Base-by-base conservation (phyloP, 257 asterid genomes). In the Craterostigma plantagineum region DNA sequence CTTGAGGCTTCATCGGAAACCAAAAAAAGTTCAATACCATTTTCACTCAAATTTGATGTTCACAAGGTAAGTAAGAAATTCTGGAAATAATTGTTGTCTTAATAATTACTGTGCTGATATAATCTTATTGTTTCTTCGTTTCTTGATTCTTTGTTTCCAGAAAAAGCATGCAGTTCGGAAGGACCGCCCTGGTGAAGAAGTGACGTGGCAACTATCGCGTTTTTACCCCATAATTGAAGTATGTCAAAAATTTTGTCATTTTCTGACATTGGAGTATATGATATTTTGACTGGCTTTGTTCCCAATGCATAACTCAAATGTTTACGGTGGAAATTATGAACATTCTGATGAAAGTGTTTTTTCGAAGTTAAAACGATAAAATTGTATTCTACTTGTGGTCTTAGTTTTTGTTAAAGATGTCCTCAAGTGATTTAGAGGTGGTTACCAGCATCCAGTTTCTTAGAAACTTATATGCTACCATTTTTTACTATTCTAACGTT, bases 141-240 rank as follows among this genome's bases (percentile, higher is more conserved):
- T n/a, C n/a, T n/a, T n/a, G n/a, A n/a, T n/a, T 43, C 15, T 45
- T 59, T 60, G 45, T 45, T 57, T 65, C 47, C 83, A 82, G 98
- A 82, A 77, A 65, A 90, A 76, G 66, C 92, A 72, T 42, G 86
- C 73, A 48, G 64, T 76, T 46, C 84, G 98, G 59, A 90, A 83
- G 71, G 98, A 90, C 42, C 81, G 95, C 30, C 60, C 77, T 49
- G 87, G 77, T 65, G 92, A 70, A 66, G 92, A 71, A 66, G 70
- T 62, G 43, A 44, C 57, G 1, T 90, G 98, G 98, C 93, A 82
- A 45, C 55, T 82, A 48, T 79, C 95, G 48, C 98, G 98, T 45
- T 90, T 90, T 66, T 90, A 76, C 73, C 98, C 98, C 7, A 57
- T 90, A 56, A 70, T 90, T 52, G 98, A 90, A 93, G 98, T 90